A percentile compares a stretch with the other conserved stretches of the same genome.
Conservation (phyloP, 371 early-diverging fungal species). For the Rhizopus stolonifer region DNA sequence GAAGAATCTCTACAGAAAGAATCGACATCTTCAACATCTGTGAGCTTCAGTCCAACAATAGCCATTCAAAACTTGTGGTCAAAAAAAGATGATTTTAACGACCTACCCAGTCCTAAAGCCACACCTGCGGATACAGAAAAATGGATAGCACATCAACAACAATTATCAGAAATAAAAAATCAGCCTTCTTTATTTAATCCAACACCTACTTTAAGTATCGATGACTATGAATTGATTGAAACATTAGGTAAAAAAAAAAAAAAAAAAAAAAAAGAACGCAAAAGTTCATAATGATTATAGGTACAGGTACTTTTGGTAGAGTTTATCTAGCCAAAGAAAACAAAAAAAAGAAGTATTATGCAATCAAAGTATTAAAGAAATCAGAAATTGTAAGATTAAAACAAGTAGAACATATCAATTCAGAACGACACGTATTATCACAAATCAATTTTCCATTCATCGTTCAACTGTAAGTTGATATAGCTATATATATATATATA, state of each 20-base stretch:
- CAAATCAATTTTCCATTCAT: conserved; percentile 92
- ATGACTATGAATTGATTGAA: conserved; percentile 64
- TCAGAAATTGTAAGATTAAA: conserved; percentile 87
- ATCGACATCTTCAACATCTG: conserved; percentile 18
- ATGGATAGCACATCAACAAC: conserved; percentile 30
- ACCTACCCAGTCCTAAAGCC: conserved; percentile 13
- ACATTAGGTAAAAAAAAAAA: conserved; percentile 57
- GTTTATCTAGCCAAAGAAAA: conserved; percentile 81
- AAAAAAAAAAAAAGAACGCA: too few relatives aligned
- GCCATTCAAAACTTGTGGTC: conserved; percentile 28
- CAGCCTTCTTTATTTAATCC: conserved; percentile 37
- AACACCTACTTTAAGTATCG: conserved; percentile 20
- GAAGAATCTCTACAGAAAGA: conserved; percentile 8
- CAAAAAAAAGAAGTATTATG: conserved; percentile 68
- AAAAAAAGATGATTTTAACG: conserved; percentile 26
- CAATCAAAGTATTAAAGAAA: conserved; percentile 94
- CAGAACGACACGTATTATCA: conserved; percentile 91
- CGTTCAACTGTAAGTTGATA: conserved; percentile 75
- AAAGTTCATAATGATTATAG: conserved; percentile 41
- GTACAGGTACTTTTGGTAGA: conserved; percentile 95
- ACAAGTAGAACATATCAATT: conserved; percentile 97
- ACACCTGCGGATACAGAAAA: conserved; percentile 9
- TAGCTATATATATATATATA: conserved; percentile 18
- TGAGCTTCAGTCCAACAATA: conserved; percentile 39
- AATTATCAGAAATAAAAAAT: conserved; percentile 34